Conservation (phyloP, 2,329 filamentous ascomycete genomes). For the Pseudocercospora vitis region DNA sequence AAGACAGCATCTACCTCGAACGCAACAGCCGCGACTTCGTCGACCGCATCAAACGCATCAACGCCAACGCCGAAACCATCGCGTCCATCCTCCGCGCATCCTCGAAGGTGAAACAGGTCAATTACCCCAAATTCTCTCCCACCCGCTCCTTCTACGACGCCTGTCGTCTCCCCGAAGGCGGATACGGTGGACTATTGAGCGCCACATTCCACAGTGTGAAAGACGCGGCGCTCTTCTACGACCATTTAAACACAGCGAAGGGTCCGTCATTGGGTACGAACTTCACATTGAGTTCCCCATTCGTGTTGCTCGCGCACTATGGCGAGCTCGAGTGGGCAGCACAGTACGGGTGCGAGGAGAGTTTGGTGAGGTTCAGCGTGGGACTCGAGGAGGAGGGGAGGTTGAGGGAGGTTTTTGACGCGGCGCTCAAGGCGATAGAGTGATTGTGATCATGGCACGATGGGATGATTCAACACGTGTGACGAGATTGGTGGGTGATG, state of each 20-base stretch:
- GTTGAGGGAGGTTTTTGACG: slow-evolving; percentile 60
- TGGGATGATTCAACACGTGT: too few relatives aligned
- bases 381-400: slow-evolving; percentile 77
- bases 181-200: slow-evolving; percentile 87
- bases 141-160: slow-evolving; percentile 74
- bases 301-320: slow-evolving; percentile 89
- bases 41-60: slow-evolving; percentile 77
- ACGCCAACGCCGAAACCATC: slow-evolving; percentile 79
- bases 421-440: neutral
- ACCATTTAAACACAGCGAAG: slow-evolving; percentile 82
- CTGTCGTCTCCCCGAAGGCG: slow-evolving; percentile 64
- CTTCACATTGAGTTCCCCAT: slow-evolving; percentile 87
- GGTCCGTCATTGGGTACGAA: slow-evolving; percentile 95
- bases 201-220: slow-evolving; percentile 71
- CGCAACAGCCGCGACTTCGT: slow-evolving; percentile 93
- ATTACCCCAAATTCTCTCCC: slow-evolving; percentile 80
- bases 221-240: slow-evolving; percentile 79
- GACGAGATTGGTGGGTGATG: too few relatives aligned
- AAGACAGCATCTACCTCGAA: slow-evolving; percentile 93
- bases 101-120: slow-evolving; percentile 69
- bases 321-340: slow-evolving; percentile 87
- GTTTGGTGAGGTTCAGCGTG: slow-evolving; percentile 82
- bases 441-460: too few relatives aligned
- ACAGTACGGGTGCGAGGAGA: slow-evolving; percentile 74
- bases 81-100: slow-evolving; percentile 67